These are phyloP conservation scores for Thalassiosira profunda DNA, from an alignment of 108 stramenopile genomes.

Conservation along the genomic window DNA sequence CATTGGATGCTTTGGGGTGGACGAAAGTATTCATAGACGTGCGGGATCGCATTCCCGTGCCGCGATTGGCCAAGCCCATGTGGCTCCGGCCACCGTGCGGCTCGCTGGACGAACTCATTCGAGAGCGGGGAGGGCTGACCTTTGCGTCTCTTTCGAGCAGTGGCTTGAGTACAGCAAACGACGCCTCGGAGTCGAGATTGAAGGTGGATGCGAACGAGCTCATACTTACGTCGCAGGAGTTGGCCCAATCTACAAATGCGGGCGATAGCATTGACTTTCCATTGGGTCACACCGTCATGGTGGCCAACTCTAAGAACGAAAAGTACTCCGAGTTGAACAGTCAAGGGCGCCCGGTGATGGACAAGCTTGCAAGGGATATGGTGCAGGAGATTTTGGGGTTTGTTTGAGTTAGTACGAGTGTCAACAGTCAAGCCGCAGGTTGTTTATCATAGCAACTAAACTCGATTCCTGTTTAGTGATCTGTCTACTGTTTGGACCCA, in stretches of 20 bases:
- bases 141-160: slow-evolving; percentile 1
- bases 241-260: slow-evolving; percentile 58
- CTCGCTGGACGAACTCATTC: slow-evolving; percentile 43
- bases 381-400: slow-evolving; percentile 53
- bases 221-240: slow-evolving; percentile 43
- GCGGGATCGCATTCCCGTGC: slow-evolving; percentile 62
- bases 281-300: slow-evolving; percentile 88
- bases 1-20: slow-evolving; percentile 86
- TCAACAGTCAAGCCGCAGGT: no score
- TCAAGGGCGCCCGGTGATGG: slow-evolving; percentile 82
- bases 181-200: neutral
- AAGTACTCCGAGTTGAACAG: slow-evolving; percentile 66
- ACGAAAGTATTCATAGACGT: slow-evolving; percentile 91
- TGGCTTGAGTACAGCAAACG: neutral
- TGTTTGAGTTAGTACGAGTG: neutral
- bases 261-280: slow-evolving; percentile 61
- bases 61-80: slow-evolving; percentile 41
- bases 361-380: slow-evolving; percentile 73
- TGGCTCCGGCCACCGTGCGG: slow-evolving; percentile 23
- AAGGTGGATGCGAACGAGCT: slow-evolving; percentile 1
- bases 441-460: no score
- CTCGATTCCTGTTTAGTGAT: no score
- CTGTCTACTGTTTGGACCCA: no score
- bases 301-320: slow-evolving; percentile 75
- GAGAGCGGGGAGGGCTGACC: neutral